These are phyloP conservation scores for Coemansia sp. DNA, from an alignment of 192 early-diverging fungal species.

Conservation along the genomic window DNA sequence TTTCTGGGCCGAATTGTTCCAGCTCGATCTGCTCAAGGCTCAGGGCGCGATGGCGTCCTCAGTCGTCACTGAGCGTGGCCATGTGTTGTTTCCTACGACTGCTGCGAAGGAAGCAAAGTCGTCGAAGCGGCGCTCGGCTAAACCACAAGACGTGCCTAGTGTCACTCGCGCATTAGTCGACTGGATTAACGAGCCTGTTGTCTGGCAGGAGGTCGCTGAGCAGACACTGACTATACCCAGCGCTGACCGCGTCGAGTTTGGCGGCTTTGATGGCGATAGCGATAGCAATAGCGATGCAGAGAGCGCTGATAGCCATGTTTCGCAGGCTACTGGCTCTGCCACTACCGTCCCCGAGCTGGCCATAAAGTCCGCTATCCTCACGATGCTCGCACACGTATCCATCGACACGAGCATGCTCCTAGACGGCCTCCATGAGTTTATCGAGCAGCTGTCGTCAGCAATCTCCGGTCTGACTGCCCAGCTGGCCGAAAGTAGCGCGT, in stretches of 20 bases:
- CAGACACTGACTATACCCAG: conserved; percentile 30
- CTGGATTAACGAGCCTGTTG: conserved; percentile 38
- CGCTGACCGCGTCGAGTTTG: conserved; percentile 18
- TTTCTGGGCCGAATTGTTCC: conserved; percentile 45
- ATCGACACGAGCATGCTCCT: conserved; percentile 26
- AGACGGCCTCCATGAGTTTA: conserved; percentile 21
- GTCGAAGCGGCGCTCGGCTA: neutral
- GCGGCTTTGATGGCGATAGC: conserved; percentile 20
- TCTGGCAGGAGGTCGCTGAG: conserved; percentile 21
- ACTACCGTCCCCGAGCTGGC: conserved; percentile 10
- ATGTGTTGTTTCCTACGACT: conserved; percentile 32
- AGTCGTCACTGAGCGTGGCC: conserved; percentile 40
- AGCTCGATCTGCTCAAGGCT: conserved; percentile 19
- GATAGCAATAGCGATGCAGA: neutral
- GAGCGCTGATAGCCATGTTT: neutral
- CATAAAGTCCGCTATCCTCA: conserved; percentile 30
- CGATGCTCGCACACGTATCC: conserved; percentile 28
- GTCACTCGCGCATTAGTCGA: conserved; percentile 28
- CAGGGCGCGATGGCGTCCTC: conserved; percentile 21
- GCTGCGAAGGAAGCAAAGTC: conserved; percentile 11
- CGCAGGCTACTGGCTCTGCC: neutral
- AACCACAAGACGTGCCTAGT: neutral
- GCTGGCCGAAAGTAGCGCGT: conserved; percentile 15
- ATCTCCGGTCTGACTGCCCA: conserved; percentile 22
- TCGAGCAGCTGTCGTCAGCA: conserved; percentile 16